These are phyloP conservation scores for Aspergillus tanneri DNA, from an alignment of 2,329 filamentous ascomycete genomes.

Conservation along the genomic window DNA sequence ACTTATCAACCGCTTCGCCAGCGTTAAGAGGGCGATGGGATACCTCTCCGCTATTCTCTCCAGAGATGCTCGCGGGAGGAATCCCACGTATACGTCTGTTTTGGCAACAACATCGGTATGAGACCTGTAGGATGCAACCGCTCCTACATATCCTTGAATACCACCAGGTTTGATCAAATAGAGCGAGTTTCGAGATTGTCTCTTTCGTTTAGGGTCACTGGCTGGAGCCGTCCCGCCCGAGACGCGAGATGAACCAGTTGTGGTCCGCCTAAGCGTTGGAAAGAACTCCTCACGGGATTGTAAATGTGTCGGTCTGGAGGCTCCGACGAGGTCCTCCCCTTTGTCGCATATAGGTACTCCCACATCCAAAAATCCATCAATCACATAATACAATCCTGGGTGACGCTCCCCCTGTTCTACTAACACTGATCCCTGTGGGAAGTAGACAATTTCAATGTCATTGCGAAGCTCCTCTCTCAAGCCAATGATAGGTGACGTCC, in stretches of 20 bases:
- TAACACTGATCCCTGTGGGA: conserved; percentile 88
- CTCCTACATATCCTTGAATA: conserved; percentile 89
- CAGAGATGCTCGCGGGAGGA: conserved; percentile 78
- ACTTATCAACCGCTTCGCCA: conserved; percentile 91
- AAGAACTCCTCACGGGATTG: conserved; percentile 40
- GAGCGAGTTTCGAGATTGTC: conserved; percentile 65
- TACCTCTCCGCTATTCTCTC: conserved; percentile 92
- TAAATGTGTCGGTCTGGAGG: conserved; percentile 29
- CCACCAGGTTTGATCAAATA: conserved; percentile 93
- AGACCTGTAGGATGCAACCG: conserved; percentile 89
- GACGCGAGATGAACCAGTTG: conserved; percentile 43
- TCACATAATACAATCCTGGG: conserved; percentile 93
- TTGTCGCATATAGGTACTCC: conserved; percentile 74
- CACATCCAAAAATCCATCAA: conserved; percentile 94
- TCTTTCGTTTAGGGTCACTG: conserved; percentile 37
- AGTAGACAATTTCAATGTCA: conserved; percentile 96
- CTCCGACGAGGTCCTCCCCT: conserved; percentile 40
- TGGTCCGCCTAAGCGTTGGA: conserved; percentile 47
- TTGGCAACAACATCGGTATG: conserved; percentile 97
- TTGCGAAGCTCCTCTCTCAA: conserved; percentile 79
- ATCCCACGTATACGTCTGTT: conserved; percentile 97
- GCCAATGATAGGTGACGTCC: conserved; percentile 62
- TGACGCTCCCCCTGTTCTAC: conserved; percentile 98
- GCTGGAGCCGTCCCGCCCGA: conserved; percentile 24
- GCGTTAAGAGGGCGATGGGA: conserved; percentile 86